A percentile compares a stretch with the other conserved stretches of the same genome.
Evolutionary conservation across 2,329 filamentous ascomycete species (phyloP).

Genomic region (Fusarium pilosicola): DNA sequence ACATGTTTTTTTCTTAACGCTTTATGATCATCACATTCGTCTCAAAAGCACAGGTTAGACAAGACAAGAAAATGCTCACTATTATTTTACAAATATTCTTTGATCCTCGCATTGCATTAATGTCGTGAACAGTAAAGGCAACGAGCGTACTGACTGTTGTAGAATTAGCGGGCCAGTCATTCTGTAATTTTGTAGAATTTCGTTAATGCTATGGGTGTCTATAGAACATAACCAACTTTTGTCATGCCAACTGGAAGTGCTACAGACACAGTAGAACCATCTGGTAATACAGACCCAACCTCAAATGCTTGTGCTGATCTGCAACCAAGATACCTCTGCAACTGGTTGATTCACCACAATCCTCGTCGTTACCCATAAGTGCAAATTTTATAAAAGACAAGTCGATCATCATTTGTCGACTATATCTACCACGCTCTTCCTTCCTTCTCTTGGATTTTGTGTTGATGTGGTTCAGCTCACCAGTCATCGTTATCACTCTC

Average conservation of each 20-base stretch:
- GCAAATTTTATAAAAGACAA: conserved; percentile 10
- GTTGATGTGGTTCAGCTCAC: conserved; percentile 48
- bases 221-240: conserved; percentile 25
- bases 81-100: conserved; percentile 30
- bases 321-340: conserved; percentile 3
- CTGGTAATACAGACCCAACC: conserved; percentile 4
- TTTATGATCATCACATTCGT: conserved; percentile 38
- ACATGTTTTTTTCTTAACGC: conserved; percentile 39
- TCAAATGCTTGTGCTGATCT: conserved; percentile 2
- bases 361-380: conserved; percentile 1
- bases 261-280: conserved; percentile 23
- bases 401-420: conserved; percentile 14
- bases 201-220: conserved; percentile 33
- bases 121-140: neutral
- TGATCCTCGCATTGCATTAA: conserved; percentile 12
- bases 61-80: conserved; percentile 41
- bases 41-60: conserved; percentile 42
- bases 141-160: neutral
- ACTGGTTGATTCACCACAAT: conserved; percentile 7
- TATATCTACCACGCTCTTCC: conserved; percentile 3
- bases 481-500: conserved; percentile 82
- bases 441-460: conserved; percentile 25
- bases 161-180: neutral
- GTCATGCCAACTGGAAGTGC: conserved; percentile 21
- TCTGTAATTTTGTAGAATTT: conserved; percentile 17